Evolutionary conservation across 2,329 filamentous ascomycete genomes (phyloP).

Genomic region (Aspergillus aculeatus): DNA sequence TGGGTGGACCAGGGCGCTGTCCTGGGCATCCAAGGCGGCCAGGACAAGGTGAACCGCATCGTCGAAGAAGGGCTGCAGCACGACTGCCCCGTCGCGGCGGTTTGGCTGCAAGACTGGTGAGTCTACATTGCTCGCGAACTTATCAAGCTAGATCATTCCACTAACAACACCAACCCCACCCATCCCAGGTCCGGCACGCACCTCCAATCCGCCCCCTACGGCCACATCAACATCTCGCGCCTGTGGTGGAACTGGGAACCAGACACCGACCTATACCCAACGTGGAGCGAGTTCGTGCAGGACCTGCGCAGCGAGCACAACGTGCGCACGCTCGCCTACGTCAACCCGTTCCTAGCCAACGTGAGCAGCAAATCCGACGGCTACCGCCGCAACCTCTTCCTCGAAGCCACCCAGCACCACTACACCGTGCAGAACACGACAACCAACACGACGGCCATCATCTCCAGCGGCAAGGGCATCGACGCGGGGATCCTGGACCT

Average conservation of each 20-base stretch:
- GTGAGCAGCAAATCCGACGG: background rate
- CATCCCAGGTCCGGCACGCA: slow-evolving; percentile 33
- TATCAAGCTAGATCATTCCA: background rate
- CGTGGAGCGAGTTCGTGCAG: slow-evolving; percentile 34
- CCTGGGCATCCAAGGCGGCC: slow-evolving; percentile 11
- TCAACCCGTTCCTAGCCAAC: background rate
- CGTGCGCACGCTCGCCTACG: background rate
- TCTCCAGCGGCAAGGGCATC: slow-evolving; percentile 38
- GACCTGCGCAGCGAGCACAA: no score
- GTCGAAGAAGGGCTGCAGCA: no score
- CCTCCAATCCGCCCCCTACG: slow-evolving; percentile 32
- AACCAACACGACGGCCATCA: slow-evolving; percentile 31
- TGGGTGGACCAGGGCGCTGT: slow-evolving; percentile 34
- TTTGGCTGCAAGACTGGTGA: no score
- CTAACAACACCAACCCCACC: background rate
- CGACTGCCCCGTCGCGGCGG: no score
- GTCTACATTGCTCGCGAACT: no score
- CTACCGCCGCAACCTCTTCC: background rate
- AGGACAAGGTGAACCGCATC: no score
- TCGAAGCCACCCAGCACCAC: background rate
- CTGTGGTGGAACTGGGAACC: slow-evolving; percentile 44
- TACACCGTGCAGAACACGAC: slow-evolving; percentile 32
- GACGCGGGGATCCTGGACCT: slow-evolving; percentile 39
- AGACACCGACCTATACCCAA: slow-evolving; percentile 35
- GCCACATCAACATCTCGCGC: slow-evolving; percentile 33